Evolutionary conservation across 169 alveolate species (phyloP), one percentile per base, ranked within the genome.

Genomic region (Besnoitia besnoiti): DNA sequence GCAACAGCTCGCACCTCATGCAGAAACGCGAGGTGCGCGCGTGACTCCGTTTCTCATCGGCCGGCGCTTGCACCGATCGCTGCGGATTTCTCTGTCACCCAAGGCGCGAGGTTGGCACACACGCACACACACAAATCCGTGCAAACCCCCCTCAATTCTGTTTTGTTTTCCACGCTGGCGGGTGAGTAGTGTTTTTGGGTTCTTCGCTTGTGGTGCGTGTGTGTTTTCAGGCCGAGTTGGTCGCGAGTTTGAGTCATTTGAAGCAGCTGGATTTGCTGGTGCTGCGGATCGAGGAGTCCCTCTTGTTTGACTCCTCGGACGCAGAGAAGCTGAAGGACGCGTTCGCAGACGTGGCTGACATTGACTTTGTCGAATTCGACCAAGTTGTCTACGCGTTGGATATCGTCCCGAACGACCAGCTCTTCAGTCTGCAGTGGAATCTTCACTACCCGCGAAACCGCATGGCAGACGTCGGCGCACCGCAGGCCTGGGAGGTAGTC

Each of bases 351-450:
- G 49, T 42, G 14, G 40, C 87, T 14, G 87, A 77, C 59, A 55
- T 77, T 4, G 87, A 77, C 21, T 77, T 77, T 55, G 87, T 77
- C 30, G 87, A 77, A 27, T 37, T 77, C 30, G 87, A 77, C 87
- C 59, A 77, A 42, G 87, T 77, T 21, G 87, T 77, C 49, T 77
- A 77, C 55, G 87, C 87, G 3, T 21, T 77, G 87, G 88, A 89
- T 3, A 37, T n/a, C 5, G 44, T 24, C 16, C 92, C 92, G 14
- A 89, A 89, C 30, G 92, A 89, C 50, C 55, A 62, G 44, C 39
- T 61, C 16, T 87, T 87, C 67, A 44, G 75, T 33, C 84, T 76
- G 37, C 92, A 87, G 92, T 87, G 92, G 92, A 77, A 47, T n/a
- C 92, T 87, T 8, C 8, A 8, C 5, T 39, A 87, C 47, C 76